Evolutionary conservation across 2,329 filamentous ascomycete species (phyloP).

Genomic region (Penicillium sp.): DNA sequence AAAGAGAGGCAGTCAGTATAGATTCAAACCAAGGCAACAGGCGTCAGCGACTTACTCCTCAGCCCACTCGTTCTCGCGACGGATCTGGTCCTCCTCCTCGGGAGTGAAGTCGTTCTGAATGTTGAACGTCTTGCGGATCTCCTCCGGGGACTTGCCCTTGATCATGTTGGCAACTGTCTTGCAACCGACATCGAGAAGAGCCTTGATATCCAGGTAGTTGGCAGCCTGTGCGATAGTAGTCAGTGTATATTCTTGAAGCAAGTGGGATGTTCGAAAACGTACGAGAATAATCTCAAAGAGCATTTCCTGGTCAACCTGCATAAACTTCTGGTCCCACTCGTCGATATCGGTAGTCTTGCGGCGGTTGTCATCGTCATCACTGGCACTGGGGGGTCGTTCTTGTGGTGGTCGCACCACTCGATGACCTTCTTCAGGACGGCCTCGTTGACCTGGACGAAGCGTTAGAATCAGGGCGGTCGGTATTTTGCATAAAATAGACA

Average conservation of each 20-base stretch:
- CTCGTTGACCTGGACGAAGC: constrained; percentile 68
- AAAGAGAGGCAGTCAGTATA: constrained; percentile 11
- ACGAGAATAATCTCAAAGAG: constrained; percentile 98
- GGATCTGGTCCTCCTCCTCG: constrained; percentile 97
- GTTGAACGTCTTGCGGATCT: constrained; percentile 99
- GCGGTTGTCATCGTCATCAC: constrained; percentile 86
- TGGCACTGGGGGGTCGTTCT: constrained; percentile 76
- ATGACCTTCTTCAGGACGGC: constrained; percentile 92
- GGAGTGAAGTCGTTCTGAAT: constrained; percentile 99
- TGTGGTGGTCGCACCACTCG: constrained; percentile 97
- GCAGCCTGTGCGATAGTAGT: constrained; percentile 60
- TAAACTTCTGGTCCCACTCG: constrained; percentile 99
- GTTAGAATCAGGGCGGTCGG: background rate
- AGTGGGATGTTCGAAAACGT: constrained; percentile 41
- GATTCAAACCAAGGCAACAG: background rate
- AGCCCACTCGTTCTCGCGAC: constrained; percentile 86
- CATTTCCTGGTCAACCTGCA: constrained; percentile 99
- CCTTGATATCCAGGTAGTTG: constrained; percentile 99
- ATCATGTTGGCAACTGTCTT: constrained; percentile 99
- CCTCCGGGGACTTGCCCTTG: constrained; percentile 99
- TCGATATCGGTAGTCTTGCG: constrained; percentile 99
- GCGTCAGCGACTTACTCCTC: constrained; percentile 59
- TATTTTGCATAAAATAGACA: background rate
- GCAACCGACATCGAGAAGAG: constrained; percentile 93
- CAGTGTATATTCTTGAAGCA: background rate